Conservation (phyloP, 179 eudicot species). For the Nepenthes alata region DNA sequence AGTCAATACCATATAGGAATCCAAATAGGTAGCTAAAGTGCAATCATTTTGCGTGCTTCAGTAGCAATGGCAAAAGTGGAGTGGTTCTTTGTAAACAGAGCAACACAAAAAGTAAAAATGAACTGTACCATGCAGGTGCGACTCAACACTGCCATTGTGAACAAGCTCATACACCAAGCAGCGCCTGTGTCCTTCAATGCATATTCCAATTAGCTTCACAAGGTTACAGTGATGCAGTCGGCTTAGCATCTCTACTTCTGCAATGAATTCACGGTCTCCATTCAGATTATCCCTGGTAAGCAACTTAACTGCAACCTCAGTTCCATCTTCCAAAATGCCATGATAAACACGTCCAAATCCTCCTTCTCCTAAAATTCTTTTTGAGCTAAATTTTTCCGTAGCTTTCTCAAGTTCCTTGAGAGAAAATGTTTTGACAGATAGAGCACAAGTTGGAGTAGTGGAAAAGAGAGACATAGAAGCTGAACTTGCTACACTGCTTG, state of each 20-base stretch:
- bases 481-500: constrained; percentile 74
- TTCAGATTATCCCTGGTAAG: constrained; percentile 71
- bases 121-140: constrained; percentile 80
- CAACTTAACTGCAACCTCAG: constrained; percentile 83
- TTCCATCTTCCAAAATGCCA: constrained; percentile 62
- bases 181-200: constrained; percentile 66
- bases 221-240: constrained; percentile 93
- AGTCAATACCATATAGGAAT: neutral
- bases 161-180: constrained; percentile 92
- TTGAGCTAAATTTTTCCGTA: constrained; percentile 68
- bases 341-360: constrained; percentile 95
- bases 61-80: neutral
- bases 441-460: constrained; percentile 63
- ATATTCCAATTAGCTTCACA: constrained; percentile 86
- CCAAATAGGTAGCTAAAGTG: neutral
- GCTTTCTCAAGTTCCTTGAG: constrained; percentile 74
- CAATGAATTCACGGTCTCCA: constrained; percentile 82
- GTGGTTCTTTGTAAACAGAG: no score
- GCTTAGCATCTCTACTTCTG: constrained; percentile 96
- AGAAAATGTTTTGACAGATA: constrained; percentile 69
- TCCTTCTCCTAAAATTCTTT: constrained; percentile 83
- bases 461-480: constrained; percentile 51
- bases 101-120: no score
- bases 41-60: no score
- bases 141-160: constrained; percentile 89